These are phyloP conservation scores for Salix brachista DNA, from an alignment of 345 rosid genomes.

Conservation along the genomic window DNA sequence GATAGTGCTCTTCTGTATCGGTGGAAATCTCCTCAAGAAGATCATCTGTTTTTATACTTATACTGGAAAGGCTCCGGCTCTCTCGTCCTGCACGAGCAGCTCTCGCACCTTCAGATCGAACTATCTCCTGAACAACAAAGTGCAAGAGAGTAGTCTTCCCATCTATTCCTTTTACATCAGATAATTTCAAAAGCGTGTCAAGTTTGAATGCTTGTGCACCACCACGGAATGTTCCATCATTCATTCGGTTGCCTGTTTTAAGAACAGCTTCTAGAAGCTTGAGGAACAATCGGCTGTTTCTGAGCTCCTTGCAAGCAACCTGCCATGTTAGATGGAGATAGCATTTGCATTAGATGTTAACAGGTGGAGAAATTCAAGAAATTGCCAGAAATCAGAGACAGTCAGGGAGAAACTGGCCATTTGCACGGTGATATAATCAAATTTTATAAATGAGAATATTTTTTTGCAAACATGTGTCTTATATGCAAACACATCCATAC, in stretches of 20 bases:
- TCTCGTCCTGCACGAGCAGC: conserved; percentile 74
- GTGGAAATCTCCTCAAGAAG: conserved; percentile 53
- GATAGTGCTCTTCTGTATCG: conserved; percentile 63
- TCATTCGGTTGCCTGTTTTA: conserved; percentile 98
- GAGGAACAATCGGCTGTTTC: conserved; percentile 75
- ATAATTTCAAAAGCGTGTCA: conserved; percentile 87
- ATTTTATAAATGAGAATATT: neutral
- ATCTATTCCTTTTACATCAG: conserved; percentile 93
- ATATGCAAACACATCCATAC: neutral
- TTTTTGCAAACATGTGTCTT: neutral
- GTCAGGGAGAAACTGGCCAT: neutral
- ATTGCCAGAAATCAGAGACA: neutral
- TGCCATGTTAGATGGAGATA: conserved; percentile 19
- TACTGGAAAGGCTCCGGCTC: conserved; percentile 49
- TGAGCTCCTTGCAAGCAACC: conserved; percentile 90
- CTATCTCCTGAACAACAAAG: conserved; percentile 92
- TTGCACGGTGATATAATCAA: neutral
- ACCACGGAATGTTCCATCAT: conserved; percentile 94
- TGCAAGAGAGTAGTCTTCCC: conserved; percentile 97
- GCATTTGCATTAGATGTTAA: neutral
- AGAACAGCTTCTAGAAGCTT: conserved; percentile 98
- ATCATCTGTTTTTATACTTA: conserved; percentile 70
- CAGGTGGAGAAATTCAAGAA: neutral
- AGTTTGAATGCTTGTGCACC: conserved; percentile 98
- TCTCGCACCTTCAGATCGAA: conserved; percentile 82